Percentiles rank a stretch among this genome's conserved stretches.
phyloP scores from a whole-genome alignment of 2,329 filamentous ascomycete species.

The Claviceps humidiphila region DNA sequence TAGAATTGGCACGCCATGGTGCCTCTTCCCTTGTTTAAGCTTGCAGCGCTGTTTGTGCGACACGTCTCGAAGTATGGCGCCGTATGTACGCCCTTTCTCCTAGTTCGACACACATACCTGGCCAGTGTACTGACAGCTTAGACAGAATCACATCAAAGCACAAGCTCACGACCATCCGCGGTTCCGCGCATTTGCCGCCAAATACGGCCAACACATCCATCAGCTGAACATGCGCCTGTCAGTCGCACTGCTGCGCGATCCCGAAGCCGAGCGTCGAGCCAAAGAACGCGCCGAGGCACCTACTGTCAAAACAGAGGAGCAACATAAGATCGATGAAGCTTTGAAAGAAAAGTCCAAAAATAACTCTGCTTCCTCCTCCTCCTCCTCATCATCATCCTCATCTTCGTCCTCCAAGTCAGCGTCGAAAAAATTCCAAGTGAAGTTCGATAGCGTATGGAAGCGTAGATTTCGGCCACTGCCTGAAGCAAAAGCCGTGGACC shows the following conservation, averaged over 20 bases:
- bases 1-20: conserved; percentile 34
- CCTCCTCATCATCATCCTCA: background rate
- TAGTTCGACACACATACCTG: background rate
- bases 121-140: conserved; percentile 8
- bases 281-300: conserved; percentile 50
- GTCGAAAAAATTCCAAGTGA: conserved; percentile 12
- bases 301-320: conserved; percentile 52
- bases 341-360: conserved; percentile 23
- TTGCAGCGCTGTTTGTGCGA: conserved; percentile 48
- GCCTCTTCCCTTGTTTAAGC: conserved; percentile 53
- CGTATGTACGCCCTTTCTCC: conserved; percentile 28
- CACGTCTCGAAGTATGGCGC: conserved; percentile 58
- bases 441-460: conserved; percentile 42
- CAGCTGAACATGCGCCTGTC: conserved; percentile 54
- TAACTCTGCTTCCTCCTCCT: background rate
- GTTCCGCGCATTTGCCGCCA: conserved; percentile 47
- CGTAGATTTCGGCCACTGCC: conserved; percentile 50
- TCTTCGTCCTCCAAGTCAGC: conserved; percentile 3
- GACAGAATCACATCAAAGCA: conserved; percentile 50
- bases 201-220: conserved; percentile 50
- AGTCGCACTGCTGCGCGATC: conserved; percentile 45
- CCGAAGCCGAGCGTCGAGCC: conserved; percentile 41
- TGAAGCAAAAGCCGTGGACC: conserved; percentile 50
- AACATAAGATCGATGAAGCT: conserved; percentile 40
- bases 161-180: conserved; percentile 51